phyloP scores from a whole-genome alignment of 768 basidiomycete genomes.

The Phylloporus arenicola region DNA sequence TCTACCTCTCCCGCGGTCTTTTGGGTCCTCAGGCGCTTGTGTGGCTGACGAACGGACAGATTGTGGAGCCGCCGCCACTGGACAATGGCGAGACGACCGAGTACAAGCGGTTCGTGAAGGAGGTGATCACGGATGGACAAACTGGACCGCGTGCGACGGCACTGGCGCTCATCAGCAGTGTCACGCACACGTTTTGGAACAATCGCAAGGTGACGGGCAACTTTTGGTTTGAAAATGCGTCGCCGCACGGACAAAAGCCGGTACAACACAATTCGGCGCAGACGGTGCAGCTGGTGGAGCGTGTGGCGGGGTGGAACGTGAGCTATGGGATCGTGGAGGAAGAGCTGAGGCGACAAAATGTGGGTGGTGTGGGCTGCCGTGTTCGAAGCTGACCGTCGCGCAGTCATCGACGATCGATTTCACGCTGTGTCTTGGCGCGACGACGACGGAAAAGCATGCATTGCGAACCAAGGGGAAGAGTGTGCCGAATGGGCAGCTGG shows the following conservation, averaged over 20 bases:
- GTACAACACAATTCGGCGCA: slow-evolving; percentile 70
- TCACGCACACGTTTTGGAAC: slow-evolving; percentile 75
- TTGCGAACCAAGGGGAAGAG: slow-evolving; percentile 72
- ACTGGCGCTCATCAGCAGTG: slow-evolving; percentile 81
- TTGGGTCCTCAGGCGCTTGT: slow-evolving; percentile 84
- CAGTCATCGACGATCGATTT: slow-evolving; percentile 98
- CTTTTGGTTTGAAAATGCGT: slow-evolving; percentile 69
- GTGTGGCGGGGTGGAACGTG: slow-evolving; percentile 88
- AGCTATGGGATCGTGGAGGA: slow-evolving; percentile 82
- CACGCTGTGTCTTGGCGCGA: slow-evolving; percentile 88
- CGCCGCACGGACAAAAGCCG: slow-evolving; percentile 47
- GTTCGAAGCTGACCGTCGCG: slow-evolving; percentile 23
- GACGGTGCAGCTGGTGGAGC: slow-evolving; percentile 82
- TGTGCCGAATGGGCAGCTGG: slow-evolving; percentile 48
- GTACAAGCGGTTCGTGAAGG: slow-evolving; percentile 91
- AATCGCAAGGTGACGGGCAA: slow-evolving; percentile 63
- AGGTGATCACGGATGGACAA: slow-evolving; percentile 91
- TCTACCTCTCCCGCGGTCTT: slow-evolving; percentile 90
- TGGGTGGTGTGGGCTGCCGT: slow-evolving; percentile 39
- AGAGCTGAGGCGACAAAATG: slow-evolving; percentile 93
- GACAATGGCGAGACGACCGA: slow-evolving; percentile 95
- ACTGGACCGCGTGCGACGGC: slow-evolving; percentile 91
- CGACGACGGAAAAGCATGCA: slow-evolving; percentile 74
- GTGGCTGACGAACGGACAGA: slow-evolving; percentile 88
- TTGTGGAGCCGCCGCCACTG: slow-evolving; percentile 81